A percentile compares a stretch with the other conserved stretches of the same genome.
phyloP scores from a whole-genome alignment of 75 land plant species.

The Gnetum montanum region DNA sequence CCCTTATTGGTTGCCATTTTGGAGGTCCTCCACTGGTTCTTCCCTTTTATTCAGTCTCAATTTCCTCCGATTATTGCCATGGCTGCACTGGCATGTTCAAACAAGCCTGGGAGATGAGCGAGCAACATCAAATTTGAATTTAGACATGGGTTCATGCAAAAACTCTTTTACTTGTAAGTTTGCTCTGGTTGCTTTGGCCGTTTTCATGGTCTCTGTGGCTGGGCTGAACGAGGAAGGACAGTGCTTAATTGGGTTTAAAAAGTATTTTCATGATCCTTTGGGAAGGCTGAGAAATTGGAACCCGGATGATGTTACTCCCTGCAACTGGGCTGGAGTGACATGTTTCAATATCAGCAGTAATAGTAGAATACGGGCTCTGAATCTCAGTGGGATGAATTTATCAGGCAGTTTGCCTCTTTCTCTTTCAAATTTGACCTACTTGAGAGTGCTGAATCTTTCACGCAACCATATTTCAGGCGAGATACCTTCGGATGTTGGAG shows the following conservation, averaged over 20 bases:
- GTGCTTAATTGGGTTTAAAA: conserved; percentile 30
- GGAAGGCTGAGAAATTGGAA: conserved; percentile 31
- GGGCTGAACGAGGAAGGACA: conserved; percentile 8
- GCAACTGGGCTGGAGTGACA: conserved; percentile 42
- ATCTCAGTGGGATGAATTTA: conserved; percentile 30
- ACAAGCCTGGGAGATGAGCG: too few relatives aligned
- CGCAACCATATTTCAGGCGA: conserved; percentile 43
- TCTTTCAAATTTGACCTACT: conserved; percentile 25
- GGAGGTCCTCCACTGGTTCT: too few relatives aligned
- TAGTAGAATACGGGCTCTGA: conserved; percentile 21
- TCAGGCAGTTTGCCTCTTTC: conserved; percentile 34
- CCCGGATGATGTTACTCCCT: conserved; percentile 29
- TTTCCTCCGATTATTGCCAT: too few relatives aligned
- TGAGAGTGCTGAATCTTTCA: conserved; percentile 32
- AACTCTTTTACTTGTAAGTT: too few relatives aligned
- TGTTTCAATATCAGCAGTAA: conserved; percentile 18
- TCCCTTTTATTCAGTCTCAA: too few relatives aligned
- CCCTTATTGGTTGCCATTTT: too few relatives aligned
- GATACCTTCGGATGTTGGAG: conserved; percentile 31
- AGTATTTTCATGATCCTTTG: conserved; percentile 13
- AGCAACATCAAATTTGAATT: too few relatives aligned
- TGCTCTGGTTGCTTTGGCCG: background rate
- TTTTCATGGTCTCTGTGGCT: background rate
- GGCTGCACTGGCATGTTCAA: too few relatives aligned
- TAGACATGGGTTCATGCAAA: too few relatives aligned